Percentiles rank a stretch among this genome's conserved stretches.
Conservation (phyloP, 805 yeast genomes). For the Candida jianshihensis region DNA sequence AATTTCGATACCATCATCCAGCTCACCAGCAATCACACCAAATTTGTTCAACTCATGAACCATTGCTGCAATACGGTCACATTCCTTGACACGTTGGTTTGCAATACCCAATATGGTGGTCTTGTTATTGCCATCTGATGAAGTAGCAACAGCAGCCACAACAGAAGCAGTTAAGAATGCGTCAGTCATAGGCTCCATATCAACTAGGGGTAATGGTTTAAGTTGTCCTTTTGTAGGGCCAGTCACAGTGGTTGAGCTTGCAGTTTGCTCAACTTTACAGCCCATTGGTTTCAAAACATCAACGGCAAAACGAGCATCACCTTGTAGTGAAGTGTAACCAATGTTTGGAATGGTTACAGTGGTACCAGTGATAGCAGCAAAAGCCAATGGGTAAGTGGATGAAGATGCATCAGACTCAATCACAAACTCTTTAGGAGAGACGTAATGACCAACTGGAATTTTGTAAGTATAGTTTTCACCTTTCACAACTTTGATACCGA, state of each 20-base stretch:
- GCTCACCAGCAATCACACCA: slow-evolving; percentile 79
- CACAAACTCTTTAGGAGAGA: slow-evolving; percentile 77
- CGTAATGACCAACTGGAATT: slow-evolving; percentile 78
- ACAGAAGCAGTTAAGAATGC: slow-evolving; percentile 96
- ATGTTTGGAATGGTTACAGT: slow-evolving; percentile 91
- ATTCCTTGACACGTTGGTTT: slow-evolving; percentile 95
- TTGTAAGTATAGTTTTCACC: slow-evolving; percentile 83
- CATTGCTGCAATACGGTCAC: slow-evolving; percentile 96
- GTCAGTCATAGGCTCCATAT: slow-evolving; percentile 99
- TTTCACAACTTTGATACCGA: slow-evolving; percentile 72
- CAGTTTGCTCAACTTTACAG: slow-evolving; percentile 77
- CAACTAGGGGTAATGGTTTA: slow-evolving; percentile 66
- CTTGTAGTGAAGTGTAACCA: slow-evolving; percentile 87
- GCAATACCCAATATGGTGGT: slow-evolving; percentile 94
- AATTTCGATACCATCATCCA: slow-evolving; percentile 88
- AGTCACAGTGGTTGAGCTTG: slow-evolving; percentile 81
- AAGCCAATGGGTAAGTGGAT: slow-evolving; percentile 95
- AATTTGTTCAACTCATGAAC: slow-evolving; percentile 79
- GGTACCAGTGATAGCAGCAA: slow-evolving; percentile 94
- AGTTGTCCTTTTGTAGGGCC: slow-evolving; percentile 75
- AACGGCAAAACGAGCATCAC: slow-evolving; percentile 93
- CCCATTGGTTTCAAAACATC: slow-evolving; percentile 96
- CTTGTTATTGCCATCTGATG: slow-evolving; percentile 32
- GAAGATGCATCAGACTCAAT: slow-evolving; percentile 97
- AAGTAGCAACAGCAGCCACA: slow-evolving; percentile 86